These are phyloP conservation scores for Leptographium procerum DNA, from an alignment of 2,329 filamentous ascomycete species.

Conservation along the genomic window DNA sequence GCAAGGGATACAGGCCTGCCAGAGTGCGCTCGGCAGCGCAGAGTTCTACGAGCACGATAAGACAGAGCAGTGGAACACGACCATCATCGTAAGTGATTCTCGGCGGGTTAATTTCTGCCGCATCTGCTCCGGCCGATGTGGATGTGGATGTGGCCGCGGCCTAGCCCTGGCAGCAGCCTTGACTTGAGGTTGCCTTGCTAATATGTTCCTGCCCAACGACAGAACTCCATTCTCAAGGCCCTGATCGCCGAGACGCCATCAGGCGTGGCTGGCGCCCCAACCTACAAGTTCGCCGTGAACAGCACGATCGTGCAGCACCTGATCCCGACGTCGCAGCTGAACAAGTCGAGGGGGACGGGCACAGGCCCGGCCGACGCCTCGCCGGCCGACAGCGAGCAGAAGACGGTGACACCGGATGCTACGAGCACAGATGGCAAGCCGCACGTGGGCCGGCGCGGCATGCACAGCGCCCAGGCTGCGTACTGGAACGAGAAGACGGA, in stretches of 20 bases:
- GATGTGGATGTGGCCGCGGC: too few species aligned
- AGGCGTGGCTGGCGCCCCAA: constrained; percentile 34
- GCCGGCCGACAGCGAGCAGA: constrained; percentile 39
- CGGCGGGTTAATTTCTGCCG: too few species aligned
- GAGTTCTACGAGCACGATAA: constrained; percentile 79
- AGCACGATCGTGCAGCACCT: constrained; percentile 97
- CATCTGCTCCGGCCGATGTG: too few species aligned
- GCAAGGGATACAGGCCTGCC: constrained; percentile 56
- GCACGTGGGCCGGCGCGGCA: constrained; percentile 75
- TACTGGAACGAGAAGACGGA: constrained; percentile 89
- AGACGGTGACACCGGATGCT: constrained; percentile 28
- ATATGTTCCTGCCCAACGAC: too few species aligned
- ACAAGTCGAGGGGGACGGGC: constrained; percentile 45
- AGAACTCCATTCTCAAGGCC: constrained; percentile 68
- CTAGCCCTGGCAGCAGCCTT: too few species aligned
- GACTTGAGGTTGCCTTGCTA: too few species aligned
- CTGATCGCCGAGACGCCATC: constrained; percentile 65
- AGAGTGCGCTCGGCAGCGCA: constrained; percentile 59
- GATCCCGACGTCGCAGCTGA: constrained; percentile 52
- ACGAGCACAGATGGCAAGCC: constrained; percentile 52
- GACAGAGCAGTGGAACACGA: constrained; percentile 80
- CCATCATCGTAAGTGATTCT: constrained; percentile 67
- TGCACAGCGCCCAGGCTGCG: constrained; percentile 76
- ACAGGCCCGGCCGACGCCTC: constrained; percentile 33
- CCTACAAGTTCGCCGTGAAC: constrained; percentile 92